These are phyloP conservation scores for Quercus cerris DNA, from an alignment of 306 rosid species.

Conservation along the genomic window DNA sequence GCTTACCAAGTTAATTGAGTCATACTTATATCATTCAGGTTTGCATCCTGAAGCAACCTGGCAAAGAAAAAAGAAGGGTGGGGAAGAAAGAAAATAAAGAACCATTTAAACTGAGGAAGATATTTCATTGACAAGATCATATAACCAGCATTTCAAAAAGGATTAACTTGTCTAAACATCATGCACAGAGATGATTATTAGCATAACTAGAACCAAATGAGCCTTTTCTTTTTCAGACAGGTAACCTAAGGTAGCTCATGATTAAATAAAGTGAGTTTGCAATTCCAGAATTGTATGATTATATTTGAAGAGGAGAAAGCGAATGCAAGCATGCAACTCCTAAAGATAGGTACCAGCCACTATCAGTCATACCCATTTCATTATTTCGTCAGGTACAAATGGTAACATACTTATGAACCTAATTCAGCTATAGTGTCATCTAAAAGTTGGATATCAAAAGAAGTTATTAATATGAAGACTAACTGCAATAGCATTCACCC, in stretches of 20 bases:
- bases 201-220: conserved; percentile 4
- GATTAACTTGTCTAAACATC: not conserved
- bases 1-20: conserved; percentile 84
- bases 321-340: not conserved
- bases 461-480: not conserved
- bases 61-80: conserved; percentile 1
- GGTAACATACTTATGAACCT: not conserved
- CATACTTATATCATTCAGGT: conserved; percentile 64
- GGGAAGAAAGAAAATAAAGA: not conserved
- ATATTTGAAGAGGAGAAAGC: not conserved
- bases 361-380: not conserved
- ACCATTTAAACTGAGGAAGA: not conserved
- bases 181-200: not conserved
- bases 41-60: conserved; percentile 94
- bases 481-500: not conserved
- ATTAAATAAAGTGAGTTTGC: not conserved
- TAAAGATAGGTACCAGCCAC: not conserved
- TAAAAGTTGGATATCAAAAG: not conserved
- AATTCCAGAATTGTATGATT: not conserved
- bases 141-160: not conserved
- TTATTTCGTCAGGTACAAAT: not conserved
- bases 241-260: not conserved
- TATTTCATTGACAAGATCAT: not conserved
- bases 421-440: not conserved
- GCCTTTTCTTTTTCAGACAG: not conserved